phyloP scores from a whole-genome alignment of 2,329 filamentous ascomycete genomes.

The Zasmidium cellare region DNA sequence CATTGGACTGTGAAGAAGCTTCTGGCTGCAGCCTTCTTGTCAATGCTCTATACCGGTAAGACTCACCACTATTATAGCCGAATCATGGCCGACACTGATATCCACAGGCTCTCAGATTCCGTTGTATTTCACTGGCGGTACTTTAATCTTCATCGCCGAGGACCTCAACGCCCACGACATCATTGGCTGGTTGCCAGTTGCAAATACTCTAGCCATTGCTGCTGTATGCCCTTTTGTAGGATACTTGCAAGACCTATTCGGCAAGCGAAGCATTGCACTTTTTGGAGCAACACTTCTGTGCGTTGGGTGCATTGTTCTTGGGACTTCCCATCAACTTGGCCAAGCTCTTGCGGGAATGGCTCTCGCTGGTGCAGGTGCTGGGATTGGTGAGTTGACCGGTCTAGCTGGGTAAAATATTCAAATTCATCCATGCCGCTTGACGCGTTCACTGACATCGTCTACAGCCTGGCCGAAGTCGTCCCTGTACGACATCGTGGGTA shows the following conservation, averaged over 20 bases:
- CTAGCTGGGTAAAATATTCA: constrained; percentile 53
- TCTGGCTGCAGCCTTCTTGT: constrained; percentile 38
- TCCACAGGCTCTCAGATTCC: constrained; percentile 24
- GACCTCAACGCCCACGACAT: constrained; percentile 19
- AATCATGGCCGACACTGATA: not conserved
- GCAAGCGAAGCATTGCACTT: constrained; percentile 60
- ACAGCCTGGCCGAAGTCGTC: constrained; percentile 25
- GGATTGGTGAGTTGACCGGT: constrained; percentile 67
- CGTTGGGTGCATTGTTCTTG: constrained; percentile 60
- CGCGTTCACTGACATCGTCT: constrained; percentile 1
- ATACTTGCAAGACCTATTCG: constrained; percentile 62
- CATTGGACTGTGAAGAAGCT: constrained; percentile 37
- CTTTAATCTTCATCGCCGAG: constrained; percentile 23
- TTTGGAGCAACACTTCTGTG: constrained; percentile 55
- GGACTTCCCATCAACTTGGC: constrained; percentile 55
- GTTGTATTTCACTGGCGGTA: constrained; percentile 27
- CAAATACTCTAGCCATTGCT: constrained; percentile 56
- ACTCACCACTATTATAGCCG: not conserved
- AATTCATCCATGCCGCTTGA: not conserved
- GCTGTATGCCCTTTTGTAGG: constrained; percentile 64
- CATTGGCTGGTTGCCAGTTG: constrained; percentile 34
- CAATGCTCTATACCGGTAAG: constrained; percentile 39
- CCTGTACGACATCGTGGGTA: constrained; percentile 27
- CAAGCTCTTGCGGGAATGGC: constrained; percentile 53
- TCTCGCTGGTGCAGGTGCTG: constrained; percentile 64